Evolutionary conservation across 2,329 filamentous ascomycete species (phyloP), one percentile per base, ranked within the genome.

Genomic region (Botrytis aclada): DNA sequence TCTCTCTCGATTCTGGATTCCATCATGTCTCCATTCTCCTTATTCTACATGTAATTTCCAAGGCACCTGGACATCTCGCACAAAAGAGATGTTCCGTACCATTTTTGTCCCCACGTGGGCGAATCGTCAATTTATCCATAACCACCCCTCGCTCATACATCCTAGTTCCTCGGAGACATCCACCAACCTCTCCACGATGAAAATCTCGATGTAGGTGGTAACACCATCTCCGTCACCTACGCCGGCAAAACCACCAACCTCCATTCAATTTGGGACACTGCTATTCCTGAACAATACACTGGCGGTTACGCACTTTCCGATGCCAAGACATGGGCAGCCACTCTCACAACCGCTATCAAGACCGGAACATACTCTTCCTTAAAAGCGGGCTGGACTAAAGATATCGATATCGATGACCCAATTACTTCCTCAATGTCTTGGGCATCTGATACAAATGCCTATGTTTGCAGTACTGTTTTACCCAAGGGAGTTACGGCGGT

Each of bases 171-270:
- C 22, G 89, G 89, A 72, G 91, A 92, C 80, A 87, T 92, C 74
- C 89, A 92, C 80, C 89, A 92, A 82, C 90, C 90, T 34, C 83
- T 92, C 73, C 90, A 92, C 80, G 88, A 88, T 72, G 90, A 92
- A 81, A 85, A 91, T 72, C 87, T 90, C 16, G 85, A 86, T 2
- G 83, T 87, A 54, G 92, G 92, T 70, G 92, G 92, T 0, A 94
- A 94, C 77, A 86, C 86, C 25, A 91, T 93, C 76, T 80, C 84
- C 20, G 91, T 93, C 4, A 84, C 83, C 14, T 93, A 89, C 82
- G 84, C 89, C 39, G 86, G 85, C 4, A 81, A 83, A 25, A 84
- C 86, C 73, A 78, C 76, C 10, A 93, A 94, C 79, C 84, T 94
- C 66, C 92, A 94, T 79, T 86, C 90, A 72, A 87, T 92, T 25